phyloP scores from a whole-genome alignment of 2,329 filamentous ascomycete genomes.

The Blastomyces gilchristii region DNA sequence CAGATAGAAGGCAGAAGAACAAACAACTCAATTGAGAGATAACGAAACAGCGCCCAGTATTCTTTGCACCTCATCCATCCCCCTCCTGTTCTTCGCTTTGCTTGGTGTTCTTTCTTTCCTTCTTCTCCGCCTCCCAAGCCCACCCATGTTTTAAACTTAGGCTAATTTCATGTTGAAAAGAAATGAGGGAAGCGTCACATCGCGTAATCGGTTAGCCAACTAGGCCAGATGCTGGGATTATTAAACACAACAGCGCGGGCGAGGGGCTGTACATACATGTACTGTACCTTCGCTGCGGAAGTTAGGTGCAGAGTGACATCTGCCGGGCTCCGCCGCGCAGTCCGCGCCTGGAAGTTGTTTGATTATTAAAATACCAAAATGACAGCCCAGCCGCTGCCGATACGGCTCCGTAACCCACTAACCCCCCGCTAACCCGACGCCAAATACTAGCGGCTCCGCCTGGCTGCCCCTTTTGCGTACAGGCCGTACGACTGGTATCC shows the following conservation, averaged over 20 bases:
- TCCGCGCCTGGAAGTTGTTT: background rate
- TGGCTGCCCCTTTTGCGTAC: background rate
- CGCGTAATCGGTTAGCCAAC: background rate
- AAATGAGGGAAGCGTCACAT: background rate
- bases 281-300: background rate
- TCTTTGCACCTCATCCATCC: too few species aligned
- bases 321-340: background rate
- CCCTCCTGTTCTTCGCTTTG: background rate
- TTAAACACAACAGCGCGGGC: background rate
- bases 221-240: background rate
- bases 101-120: background rate
- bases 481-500: background rate
- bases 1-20: background rate
- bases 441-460: background rate
- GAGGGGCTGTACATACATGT: too few species aligned
- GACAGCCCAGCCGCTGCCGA: conserved; percentile 1
- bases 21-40: background rate
- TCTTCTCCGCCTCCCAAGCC: background rate
- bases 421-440: background rate
- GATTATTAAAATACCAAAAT: conserved; percentile 7
- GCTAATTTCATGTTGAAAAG: too few species aligned
- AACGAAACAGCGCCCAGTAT: background rate
- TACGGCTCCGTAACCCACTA: background rate
- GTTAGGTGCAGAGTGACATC: background rate
- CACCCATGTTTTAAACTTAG: background rate